Conservation (phyloP, 73 alveolate species). For the Symbiodinium natans region DNA sequence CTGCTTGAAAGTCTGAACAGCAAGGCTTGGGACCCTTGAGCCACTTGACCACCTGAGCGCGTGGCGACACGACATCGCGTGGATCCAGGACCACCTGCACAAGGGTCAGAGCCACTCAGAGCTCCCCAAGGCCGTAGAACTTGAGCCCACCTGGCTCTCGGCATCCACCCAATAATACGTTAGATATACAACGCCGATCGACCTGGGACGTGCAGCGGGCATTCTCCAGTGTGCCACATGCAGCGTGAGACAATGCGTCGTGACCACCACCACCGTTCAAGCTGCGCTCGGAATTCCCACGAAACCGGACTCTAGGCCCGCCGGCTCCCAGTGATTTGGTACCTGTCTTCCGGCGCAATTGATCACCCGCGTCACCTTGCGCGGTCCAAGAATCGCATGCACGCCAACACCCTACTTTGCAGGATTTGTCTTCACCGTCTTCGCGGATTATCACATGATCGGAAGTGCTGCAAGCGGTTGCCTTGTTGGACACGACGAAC, state of each 20-base stretch:
- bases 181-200: slow-evolving; percentile 97
- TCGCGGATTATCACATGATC: too few species aligned
- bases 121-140: background rate
- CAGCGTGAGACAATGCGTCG: background rate
- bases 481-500: slow-evolving; percentile 98
- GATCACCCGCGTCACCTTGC: slow-evolving; percentile 95
- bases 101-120: background rate
- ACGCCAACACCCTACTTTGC: background rate
- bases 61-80: slow-evolving; percentile 59
- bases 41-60: background rate
- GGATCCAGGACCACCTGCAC: slow-evolving; percentile 77
- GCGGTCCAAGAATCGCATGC: background rate
- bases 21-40: background rate
- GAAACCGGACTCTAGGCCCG: too few species aligned
- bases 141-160: slow-evolving; percentile 95
- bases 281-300: background rate
- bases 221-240: background rate
- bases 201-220: background rate
- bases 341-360: slow-evolving; percentile 98
- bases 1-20: too few species aligned
- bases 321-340: slow-evolving; percentile 98
- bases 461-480: slow-evolving; percentile 57
- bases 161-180: slow-evolving; percentile 97
- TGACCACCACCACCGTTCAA: background rate
- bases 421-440: too few species aligned